Conservation (phyloP, 1,284 basidiomycete species). For the Tilletia walkeri region DNA sequence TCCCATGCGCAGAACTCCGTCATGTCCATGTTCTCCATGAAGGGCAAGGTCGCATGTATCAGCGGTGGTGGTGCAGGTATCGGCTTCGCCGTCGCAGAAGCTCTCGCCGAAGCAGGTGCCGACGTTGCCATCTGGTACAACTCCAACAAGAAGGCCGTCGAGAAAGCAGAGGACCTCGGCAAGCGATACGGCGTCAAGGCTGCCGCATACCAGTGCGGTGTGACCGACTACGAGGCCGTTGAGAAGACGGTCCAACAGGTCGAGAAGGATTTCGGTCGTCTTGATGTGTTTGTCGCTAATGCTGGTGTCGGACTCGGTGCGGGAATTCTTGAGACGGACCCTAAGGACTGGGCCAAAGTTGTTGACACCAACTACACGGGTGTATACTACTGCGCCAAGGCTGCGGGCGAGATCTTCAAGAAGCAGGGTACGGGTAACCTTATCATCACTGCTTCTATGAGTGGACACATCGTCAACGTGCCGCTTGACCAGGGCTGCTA, state of each 20-base stretch:
- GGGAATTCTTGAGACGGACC: constrained; percentile 34
- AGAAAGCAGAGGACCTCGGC: constrained; percentile 42
- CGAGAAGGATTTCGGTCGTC: constrained; percentile 38
- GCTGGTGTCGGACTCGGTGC: constrained; percentile 28
- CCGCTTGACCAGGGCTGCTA: constrained; percentile 36
- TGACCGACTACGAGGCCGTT: constrained; percentile 33
- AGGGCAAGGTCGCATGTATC: constrained; percentile 51
- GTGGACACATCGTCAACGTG: constrained; percentile 45
- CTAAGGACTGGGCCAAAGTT: constrained; percentile 44
- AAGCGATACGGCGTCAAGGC: constrained; percentile 41
- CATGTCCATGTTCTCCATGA: constrained; percentile 38
- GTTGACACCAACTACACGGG: constrained; percentile 45
- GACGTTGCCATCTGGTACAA: constrained; percentile 52
- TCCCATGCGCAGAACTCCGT: constrained; percentile 12
- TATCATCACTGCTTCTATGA: constrained; percentile 47
- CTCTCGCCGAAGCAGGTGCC: constrained; percentile 52
- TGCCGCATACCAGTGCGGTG: constrained; percentile 47
- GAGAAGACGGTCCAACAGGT: constrained; percentile 30
- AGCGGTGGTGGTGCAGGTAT: constrained; percentile 53
- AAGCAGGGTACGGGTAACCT: constrained; percentile 50
- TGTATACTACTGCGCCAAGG: constrained; percentile 45
- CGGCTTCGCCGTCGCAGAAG: constrained; percentile 51
- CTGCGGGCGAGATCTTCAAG: constrained; percentile 48
- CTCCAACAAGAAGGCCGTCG: constrained; percentile 42
- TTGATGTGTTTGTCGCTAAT: constrained; percentile 46